Conservation (phyloP, 2,329 filamentous ascomycete species). For the Penicillium occitanis region DNA sequence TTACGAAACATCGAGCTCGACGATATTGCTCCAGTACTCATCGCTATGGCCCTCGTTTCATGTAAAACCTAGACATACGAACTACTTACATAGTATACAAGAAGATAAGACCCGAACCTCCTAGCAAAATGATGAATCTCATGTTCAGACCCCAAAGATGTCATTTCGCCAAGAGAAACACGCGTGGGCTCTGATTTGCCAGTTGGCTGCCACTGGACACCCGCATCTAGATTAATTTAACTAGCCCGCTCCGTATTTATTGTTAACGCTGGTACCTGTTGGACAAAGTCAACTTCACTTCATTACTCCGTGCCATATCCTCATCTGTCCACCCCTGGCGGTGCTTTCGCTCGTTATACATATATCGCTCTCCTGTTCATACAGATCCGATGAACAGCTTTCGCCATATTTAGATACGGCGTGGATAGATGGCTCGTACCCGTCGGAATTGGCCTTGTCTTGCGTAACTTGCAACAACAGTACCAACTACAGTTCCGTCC, state of each 20-base stretch:
- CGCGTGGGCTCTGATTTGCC: constrained; percentile 6
- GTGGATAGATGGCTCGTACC: constrained; percentile 13
- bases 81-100: background rate
- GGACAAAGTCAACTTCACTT: background rate
- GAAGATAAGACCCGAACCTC: background rate
- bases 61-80: background rate
- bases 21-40: background rate
- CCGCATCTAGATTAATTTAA: constrained; percentile 11
- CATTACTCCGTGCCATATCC: background rate
- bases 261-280: constrained; percentile 9
- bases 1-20: background rate
- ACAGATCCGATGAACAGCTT: constrained; percentile 1
- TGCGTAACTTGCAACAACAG: constrained; percentile 12
- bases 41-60: background rate
- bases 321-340: background rate
- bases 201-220: background rate
- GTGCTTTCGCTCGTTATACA: background rate
- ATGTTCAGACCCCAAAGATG: background rate
- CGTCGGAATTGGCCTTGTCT: constrained; percentile 1
- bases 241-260: constrained; percentile 4
- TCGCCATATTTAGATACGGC: background rate
- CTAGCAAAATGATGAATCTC: background rate
- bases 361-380: background rate
- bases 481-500: background rate
- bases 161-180: constrained; percentile 8